phyloP scores from a whole-genome alignment of 495 filamentous ascomycete genomes.

The Aspergillus incahuasiensis region DNA sequence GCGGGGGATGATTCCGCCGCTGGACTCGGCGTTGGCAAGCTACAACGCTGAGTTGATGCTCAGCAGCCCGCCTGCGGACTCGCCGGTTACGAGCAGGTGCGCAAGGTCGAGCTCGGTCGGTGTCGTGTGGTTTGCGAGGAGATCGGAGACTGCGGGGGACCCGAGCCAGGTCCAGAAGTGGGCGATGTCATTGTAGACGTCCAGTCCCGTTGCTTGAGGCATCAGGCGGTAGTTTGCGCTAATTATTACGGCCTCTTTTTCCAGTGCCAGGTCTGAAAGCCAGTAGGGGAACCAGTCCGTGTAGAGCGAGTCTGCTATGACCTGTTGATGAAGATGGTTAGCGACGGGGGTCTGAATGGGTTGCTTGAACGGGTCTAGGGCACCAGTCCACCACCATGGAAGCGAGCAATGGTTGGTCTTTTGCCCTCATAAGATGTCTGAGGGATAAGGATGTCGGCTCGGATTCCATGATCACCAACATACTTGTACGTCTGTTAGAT shows the following conservation, averaged over 20 bases:
- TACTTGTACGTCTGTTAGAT: constrained; percentile 31
- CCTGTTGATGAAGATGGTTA: constrained; percentile 14
- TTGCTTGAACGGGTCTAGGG: background rate
- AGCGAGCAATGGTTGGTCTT: constrained; percentile 27
- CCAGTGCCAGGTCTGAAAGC: constrained; percentile 27
- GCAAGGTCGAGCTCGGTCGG: constrained; percentile 23
- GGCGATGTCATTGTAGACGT: constrained; percentile 45
- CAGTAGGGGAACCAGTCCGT: constrained; percentile 29
- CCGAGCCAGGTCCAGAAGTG: constrained; percentile 50
- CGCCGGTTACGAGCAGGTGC: constrained; percentile 26
- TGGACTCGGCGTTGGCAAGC: background rate
- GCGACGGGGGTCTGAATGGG: background rate
- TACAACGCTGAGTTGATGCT: constrained; percentile 26
- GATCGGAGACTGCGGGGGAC: constrained; percentile 10
- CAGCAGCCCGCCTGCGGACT: constrained; percentile 33
- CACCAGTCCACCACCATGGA: constrained; percentile 37
- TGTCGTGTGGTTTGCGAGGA: constrained; percentile 17
- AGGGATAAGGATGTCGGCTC: constrained; percentile 32
- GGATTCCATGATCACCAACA: constrained; percentile 28
- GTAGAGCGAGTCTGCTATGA: constrained; percentile 26
- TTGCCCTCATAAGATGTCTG: constrained; percentile 14
- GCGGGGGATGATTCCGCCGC: background rate
- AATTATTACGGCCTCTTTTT: constrained; percentile 37
- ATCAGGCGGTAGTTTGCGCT: constrained; percentile 49
- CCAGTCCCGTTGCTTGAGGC: constrained; percentile 42